phyloP scores from a whole-genome alignment of 208 protist species.

The Trypanosoma brucei region DNA sequence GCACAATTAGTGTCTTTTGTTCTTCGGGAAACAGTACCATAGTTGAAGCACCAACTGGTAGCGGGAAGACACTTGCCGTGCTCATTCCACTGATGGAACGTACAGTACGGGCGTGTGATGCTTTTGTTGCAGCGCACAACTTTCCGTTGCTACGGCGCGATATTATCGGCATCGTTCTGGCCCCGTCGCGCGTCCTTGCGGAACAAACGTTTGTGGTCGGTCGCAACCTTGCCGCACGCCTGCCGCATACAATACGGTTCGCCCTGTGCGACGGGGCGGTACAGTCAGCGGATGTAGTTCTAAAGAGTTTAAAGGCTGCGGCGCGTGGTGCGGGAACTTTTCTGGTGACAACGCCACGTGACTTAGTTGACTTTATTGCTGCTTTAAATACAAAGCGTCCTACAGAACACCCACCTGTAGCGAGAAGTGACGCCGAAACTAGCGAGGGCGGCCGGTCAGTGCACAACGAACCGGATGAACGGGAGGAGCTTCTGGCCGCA shows the following conservation, averaged over 20 bases:
- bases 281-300: constrained; percentile 30
- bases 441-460: background rate
- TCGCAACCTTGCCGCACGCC: constrained; percentile 57
- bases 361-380: constrained; percentile 50
- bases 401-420: background rate
- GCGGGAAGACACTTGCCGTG: constrained; percentile 97
- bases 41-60: constrained; percentile 96
- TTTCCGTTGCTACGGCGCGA: constrained; percentile 58
- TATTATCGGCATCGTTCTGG: constrained; percentile 73
- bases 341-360: constrained; percentile 76
- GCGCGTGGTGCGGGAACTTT: constrained; percentile 67
- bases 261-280: constrained; percentile 73
- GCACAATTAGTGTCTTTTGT: constrained; percentile 50
- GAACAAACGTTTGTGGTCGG: constrained; percentile 86
- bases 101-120: constrained; percentile 50
- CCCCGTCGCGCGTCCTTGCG: constrained; percentile 77
- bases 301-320: constrained; percentile 37
- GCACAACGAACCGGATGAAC: constrained; percentile 1
- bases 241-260: constrained; percentile 71
- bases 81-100: constrained; percentile 89
- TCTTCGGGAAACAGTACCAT: constrained; percentile 52
- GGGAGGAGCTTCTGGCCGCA: constrained; percentile 29
- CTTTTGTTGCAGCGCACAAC: constrained; percentile 32
- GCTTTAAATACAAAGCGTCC: constrained; percentile 16
- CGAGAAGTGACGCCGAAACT: background rate